phyloP scores from a whole-genome alignment of 208 protist species.

The Trypanosoma conorhini region DNA sequence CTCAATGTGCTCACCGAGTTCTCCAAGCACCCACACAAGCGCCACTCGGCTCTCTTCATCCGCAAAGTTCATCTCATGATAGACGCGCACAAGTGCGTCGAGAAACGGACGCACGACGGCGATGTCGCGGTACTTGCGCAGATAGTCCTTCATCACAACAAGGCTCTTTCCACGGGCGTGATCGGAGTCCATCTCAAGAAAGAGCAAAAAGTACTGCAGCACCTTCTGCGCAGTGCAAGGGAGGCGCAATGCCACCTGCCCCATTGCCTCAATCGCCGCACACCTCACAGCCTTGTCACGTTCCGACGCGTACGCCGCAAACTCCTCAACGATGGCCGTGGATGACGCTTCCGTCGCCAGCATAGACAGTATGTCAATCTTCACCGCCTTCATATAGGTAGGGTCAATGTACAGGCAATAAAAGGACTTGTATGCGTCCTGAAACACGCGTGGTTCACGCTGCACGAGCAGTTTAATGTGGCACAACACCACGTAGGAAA shows the following conservation, averaged over 20 bases:
- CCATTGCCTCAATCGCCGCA: slow-evolving; percentile 38
- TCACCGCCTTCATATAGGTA: slow-evolving; percentile 79
- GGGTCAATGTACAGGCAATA: slow-evolving; percentile 80
- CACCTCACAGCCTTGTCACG: slow-evolving; percentile 26
- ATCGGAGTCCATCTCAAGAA: slow-evolving; percentile 59
- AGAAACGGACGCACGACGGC: slow-evolving; percentile 44
- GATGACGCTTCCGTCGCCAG: slow-evolving; percentile 55
- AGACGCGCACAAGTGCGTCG: slow-evolving; percentile 40
- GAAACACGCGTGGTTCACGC: slow-evolving; percentile 69
- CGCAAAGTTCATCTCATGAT: slow-evolving; percentile 41
- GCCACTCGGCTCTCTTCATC: slow-evolving; percentile 63
- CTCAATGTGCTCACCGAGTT: slow-evolving; percentile 89
- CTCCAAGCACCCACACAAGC: slow-evolving; percentile 89
- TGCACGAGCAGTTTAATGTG: slow-evolving; percentile 82
- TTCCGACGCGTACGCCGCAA: slow-evolving; percentile 61
- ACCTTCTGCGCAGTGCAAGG: slow-evolving; percentile 24
- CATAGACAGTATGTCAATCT: slow-evolving; percentile 79
- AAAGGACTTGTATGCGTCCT: slow-evolving; percentile 46
- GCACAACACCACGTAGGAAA: slow-evolving; percentile 69
- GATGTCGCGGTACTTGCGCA: slow-evolving; percentile 73
- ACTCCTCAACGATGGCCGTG: slow-evolving; percentile 66
- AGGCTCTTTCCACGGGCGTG: slow-evolving; percentile 60
- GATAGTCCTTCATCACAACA: slow-evolving; percentile 71
- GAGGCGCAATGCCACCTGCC: slow-evolving; percentile 36
- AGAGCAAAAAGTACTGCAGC: slow-evolving; percentile 49